phyloP scores from a whole-genome alignment of 2,329 filamentous ascomycete species.

The Xylogone sp. region DNA sequence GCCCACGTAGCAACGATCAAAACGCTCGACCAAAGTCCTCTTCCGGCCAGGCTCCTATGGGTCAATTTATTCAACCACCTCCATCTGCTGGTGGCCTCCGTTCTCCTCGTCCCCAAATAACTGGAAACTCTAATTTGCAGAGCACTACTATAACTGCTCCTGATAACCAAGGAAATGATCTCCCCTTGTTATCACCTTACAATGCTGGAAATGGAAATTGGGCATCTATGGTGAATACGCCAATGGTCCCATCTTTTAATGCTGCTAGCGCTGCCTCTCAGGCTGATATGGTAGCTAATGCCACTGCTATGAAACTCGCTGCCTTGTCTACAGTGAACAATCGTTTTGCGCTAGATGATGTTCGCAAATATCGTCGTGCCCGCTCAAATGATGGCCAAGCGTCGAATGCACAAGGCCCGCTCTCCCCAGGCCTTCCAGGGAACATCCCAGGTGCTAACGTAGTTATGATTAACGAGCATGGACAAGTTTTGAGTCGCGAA shows the following conservation, averaged over 20 bases:
- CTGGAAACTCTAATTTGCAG: conserved; percentile 69
- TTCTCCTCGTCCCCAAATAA: conserved; percentile 70
- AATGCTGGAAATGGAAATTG: conserved; percentile 82
- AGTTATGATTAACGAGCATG: conserved; percentile 92
- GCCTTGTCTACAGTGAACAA: conserved; percentile 98
- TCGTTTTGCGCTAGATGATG: conserved; percentile 92
- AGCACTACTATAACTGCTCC: conserved; percentile 75
- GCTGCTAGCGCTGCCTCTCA: conserved; percentile 52
- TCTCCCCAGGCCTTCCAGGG: conserved; percentile 63
- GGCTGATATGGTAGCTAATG: conserved; percentile 97
- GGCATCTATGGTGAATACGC: conserved; percentile 98
- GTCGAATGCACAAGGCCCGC: conserved; percentile 50
- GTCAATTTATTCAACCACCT: conserved; percentile 85
- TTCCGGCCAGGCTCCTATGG: conserved; percentile 80
- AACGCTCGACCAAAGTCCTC: conserved; percentile 71
- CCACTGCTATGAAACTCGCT: conserved; percentile 97
- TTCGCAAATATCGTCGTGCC: conserved; percentile 89
- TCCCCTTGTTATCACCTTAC: conserved; percentile 84
- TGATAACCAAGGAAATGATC: conserved; percentile 64
- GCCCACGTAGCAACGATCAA: conserved; percentile 45
- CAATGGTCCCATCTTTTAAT: conserved; percentile 86
- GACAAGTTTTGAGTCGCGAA: conserved; percentile 80
- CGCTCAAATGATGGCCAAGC: conserved; percentile 80
- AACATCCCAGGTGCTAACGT: conserved; percentile 70
- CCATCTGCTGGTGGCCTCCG: conserved; percentile 66